Evolutionary conservation across 2,329 filamentous ascomycete species (phyloP).

Genomic region (Aspergillus tubingensis): DNA sequence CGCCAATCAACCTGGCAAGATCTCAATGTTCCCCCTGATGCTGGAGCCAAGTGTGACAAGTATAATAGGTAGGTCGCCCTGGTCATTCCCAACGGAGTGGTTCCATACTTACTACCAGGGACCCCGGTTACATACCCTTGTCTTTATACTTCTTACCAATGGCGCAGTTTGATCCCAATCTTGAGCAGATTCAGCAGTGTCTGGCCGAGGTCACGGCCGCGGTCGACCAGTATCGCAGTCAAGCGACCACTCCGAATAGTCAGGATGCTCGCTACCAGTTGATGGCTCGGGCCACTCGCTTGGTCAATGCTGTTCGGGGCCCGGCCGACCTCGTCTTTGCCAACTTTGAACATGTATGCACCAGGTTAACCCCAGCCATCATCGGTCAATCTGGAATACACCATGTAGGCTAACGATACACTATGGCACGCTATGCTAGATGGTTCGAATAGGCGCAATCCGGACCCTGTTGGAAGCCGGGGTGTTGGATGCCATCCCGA

Average conservation of each 20-base stretch:
- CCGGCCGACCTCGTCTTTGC: constrained; percentile 24
- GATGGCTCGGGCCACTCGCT: constrained; percentile 10
- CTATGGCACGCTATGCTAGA: background rate
- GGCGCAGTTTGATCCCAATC: background rate
- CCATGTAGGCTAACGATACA: background rate
- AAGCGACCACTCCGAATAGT: background rate
- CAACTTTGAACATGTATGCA: constrained; percentile 18
- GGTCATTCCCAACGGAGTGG: background rate
- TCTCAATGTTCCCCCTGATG: background rate
- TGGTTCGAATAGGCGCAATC: constrained; percentile 18
- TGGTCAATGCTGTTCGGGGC: constrained; percentile 22
- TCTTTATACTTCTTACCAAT: background rate
- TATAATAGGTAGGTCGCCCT: background rate
- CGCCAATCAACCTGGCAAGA: background rate
- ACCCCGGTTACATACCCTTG: background rate
- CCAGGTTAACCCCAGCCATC: background rate
- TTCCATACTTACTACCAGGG: too few relatives aligned
- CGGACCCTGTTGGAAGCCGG: constrained; percentile 24
- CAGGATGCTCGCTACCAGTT: constrained; percentile 9
- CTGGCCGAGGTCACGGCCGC: constrained; percentile 12
- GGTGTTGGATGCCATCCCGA: constrained; percentile 25
- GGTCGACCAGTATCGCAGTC: background rate
- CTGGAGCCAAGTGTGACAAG: background rate
- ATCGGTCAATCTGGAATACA: background rate
- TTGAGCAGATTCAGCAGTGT: constrained; percentile 7